Conservation (phyloP, 495 filamentous ascomycete genomes). For the Arthonia radiata region DNA sequence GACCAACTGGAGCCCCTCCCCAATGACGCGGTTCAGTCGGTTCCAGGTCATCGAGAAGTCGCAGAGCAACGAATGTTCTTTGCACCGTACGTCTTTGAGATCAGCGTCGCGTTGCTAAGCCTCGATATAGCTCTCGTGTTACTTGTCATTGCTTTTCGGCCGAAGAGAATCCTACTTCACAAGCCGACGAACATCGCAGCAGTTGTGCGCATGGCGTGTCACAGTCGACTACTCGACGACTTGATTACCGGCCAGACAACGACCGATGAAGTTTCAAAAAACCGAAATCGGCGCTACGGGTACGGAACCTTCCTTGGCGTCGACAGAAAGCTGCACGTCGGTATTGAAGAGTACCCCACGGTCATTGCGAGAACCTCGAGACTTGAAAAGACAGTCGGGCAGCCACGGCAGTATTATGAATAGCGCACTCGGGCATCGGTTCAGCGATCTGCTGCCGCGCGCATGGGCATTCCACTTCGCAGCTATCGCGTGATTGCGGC, state of each 20-base stretch:
- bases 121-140: slow-evolving; percentile 14
- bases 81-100: slow-evolving; percentile 10
- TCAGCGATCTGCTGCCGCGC: too few species aligned
- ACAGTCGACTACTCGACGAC: slow-evolving; percentile 9
- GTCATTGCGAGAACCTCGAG: too few species aligned
- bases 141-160: slow-evolving; percentile 11
- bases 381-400: too few species aligned
- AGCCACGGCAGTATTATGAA: too few species aligned
- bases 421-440: too few species aligned
- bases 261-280: slow-evolving; percentile 1
- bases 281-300: slow-evolving; percentile 10
- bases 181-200: slow-evolving; percentile 19
- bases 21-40: slow-evolving; percentile 6
- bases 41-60: slow-evolving; percentile 1
- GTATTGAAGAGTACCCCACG: slow-evolving; percentile 17
- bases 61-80: slow-evolving; percentile 16
- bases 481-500: too few species aligned
- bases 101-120: slow-evolving; percentile 11
- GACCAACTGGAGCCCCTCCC: slow-evolving; percentile 4
- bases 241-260: background rate
- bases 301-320: slow-evolving; percentile 19
- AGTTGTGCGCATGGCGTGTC: too few species aligned
- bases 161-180: slow-evolving; percentile 11
- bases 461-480: too few species aligned
- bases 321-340: slow-evolving; percentile 18